A percentile compares a stretch with the other conserved stretches of the same genome.
These are phyloP conservation scores for Xylaria arbuscula DNA, from an alignment of 2,329 filamentous ascomycete species.

Conservation along the genomic window DNA sequence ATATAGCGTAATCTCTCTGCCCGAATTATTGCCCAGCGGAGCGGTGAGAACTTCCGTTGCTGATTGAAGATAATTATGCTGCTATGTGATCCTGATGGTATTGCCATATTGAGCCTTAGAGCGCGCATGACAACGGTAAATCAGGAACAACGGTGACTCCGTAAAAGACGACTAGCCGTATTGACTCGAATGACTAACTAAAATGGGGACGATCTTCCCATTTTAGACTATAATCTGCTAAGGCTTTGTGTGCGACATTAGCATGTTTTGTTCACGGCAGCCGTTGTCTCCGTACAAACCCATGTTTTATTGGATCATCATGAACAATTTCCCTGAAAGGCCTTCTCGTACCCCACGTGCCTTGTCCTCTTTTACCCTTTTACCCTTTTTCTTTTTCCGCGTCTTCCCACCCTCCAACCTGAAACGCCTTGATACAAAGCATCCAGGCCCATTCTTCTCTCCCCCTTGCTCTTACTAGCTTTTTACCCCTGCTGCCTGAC, in stretches of 20 bases:
- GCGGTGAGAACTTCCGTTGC: constrained; percentile 25
- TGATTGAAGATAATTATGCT: background rate
- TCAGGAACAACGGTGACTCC: constrained; percentile 18
- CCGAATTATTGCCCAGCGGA: background rate
- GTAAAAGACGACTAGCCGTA: background rate
- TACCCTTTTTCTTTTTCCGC: background rate
- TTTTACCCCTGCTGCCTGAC: constrained; percentile 25
- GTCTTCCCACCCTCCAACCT: constrained; percentile 14
- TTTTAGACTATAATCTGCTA: constrained; percentile 3
- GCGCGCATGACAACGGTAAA: constrained; percentile 3
- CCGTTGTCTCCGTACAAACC: constrained; percentile 4
- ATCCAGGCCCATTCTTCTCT: constrained; percentile 13
- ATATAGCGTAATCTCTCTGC: constrained; percentile 7
- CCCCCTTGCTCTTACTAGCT: constrained; percentile 5
- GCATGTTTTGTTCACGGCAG: constrained; percentile 6
- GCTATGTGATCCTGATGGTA: background rate
- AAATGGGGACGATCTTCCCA: background rate
- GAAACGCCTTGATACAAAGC: constrained; percentile 37
- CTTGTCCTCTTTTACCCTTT: background rate
- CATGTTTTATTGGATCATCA: constrained; percentile 2
- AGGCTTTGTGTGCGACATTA: constrained; percentile 8
- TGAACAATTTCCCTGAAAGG: constrained; percentile 11
- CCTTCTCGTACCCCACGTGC: constrained; percentile 28
- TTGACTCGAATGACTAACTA: background rate
- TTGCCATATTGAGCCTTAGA: constrained; percentile 12